These are phyloP conservation scores for Crithidia expoeki DNA, from an alignment of 208 protist species.

Conservation along the genomic window DNA sequence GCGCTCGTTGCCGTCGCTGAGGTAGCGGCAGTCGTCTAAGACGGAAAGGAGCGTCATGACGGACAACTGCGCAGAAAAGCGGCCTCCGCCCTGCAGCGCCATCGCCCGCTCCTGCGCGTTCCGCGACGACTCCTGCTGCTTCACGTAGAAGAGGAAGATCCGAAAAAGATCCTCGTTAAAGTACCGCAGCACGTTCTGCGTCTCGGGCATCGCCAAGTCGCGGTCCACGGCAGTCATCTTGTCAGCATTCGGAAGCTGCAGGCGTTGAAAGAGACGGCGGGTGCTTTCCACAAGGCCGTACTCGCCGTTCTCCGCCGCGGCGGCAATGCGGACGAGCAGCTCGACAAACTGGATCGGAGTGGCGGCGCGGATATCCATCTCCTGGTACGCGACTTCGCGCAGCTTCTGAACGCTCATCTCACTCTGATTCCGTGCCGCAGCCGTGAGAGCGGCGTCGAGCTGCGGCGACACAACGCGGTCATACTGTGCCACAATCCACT, in stretches of 20 bases:
- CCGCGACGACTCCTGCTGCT: conserved; percentile 59
- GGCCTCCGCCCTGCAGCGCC: conserved; percentile 60
- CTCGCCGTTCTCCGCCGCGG: conserved; percentile 32
- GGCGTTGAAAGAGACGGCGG: conserved; percentile 41
- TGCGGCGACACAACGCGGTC: conserved; percentile 81
- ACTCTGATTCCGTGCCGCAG: conserved; percentile 45
- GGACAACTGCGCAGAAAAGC: conserved; percentile 64
- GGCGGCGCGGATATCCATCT: conserved; percentile 80
- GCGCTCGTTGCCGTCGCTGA: conserved; percentile 34
- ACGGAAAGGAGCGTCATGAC: conserved; percentile 53
- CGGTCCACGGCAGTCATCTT: conserved; percentile 28
- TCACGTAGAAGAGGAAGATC: conserved; percentile 86
- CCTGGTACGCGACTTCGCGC: conserved; percentile 55
- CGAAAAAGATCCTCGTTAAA: conserved; percentile 77
- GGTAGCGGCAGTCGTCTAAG: conserved; percentile 76
- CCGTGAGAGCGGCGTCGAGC: conserved; percentile 48
- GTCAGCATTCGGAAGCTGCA: conserved; percentile 35
- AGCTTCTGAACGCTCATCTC: conserved; percentile 53
- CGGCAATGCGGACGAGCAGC: conserved; percentile 71
- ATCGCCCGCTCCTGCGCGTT: conserved; percentile 42
- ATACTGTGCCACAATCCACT: conserved; percentile 55
- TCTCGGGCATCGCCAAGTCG: conserved; percentile 45
- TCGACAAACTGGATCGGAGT: conserved; percentile 73
- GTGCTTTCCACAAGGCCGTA: conserved; percentile 55
- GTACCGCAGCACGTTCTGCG: conserved; percentile 65